phyloP scores from a whole-genome alignment of 345 rosid genomes.

The Gossypium raimondii region DNA sequence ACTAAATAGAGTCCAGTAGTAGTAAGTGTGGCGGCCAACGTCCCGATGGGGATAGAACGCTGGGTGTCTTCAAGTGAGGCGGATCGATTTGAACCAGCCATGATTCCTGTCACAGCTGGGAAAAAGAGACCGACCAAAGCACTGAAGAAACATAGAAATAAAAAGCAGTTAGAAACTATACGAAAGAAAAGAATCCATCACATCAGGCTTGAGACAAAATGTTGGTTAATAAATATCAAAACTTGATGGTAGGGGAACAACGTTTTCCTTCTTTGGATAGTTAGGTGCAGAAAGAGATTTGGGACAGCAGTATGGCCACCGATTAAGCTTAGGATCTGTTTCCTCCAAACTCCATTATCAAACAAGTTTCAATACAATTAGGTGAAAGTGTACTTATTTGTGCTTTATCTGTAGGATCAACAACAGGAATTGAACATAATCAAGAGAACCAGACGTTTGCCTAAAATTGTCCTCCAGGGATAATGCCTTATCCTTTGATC shows the following conservation, averaged over 20 bases:
- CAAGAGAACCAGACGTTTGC: constrained; percentile 6
- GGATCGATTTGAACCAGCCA: constrained; percentile 99
- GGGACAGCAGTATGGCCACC: not conserved
- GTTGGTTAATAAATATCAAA: not conserved
- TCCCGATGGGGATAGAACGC: constrained; percentile 90
- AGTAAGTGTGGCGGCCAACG: constrained; percentile 88
- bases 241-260: not conserved
- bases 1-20: constrained; percentile 73
- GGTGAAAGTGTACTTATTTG: not conserved
- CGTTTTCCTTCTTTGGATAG: constrained; percentile 3
- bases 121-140: constrained; percentile 90
- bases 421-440: constrained; percentile 1
- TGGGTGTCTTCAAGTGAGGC: constrained; percentile 94
- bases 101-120: constrained; percentile 98
- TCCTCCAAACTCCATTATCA: not conserved
- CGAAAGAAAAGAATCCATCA: not conserved
- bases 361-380: not conserved
- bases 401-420: not conserved
- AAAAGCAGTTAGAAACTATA: not conserved
- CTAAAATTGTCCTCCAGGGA: not conserved
- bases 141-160: constrained; percentile 2
- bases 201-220: not conserved
- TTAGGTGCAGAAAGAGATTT: not conserved
- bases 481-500: not conserved
- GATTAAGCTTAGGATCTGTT: not conserved